phyloP scores from a whole-genome alignment of 352 stramenopile species.

The Phytopythium sindhum region DNA sequence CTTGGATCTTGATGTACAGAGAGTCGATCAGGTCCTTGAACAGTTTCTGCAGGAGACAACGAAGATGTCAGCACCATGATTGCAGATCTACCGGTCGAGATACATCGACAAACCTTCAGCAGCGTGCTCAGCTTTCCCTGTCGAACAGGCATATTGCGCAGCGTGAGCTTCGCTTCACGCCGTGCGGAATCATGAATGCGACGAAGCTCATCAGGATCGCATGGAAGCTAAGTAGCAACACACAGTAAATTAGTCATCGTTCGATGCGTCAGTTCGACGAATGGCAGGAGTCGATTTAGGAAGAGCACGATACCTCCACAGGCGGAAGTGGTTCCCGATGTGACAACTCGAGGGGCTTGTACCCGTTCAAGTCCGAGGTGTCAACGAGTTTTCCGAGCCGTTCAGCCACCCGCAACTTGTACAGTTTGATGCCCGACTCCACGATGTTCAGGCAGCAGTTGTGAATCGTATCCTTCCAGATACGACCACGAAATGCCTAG shows the following conservation, averaged over 20 bases:
- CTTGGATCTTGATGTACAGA: conserved; percentile 55
- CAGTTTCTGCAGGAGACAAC: conserved; percentile 46
- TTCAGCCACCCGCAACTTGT: conserved; percentile 73
- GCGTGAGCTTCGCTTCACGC: conserved; percentile 38
- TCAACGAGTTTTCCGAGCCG: conserved; percentile 65
- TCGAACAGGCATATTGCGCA: conserved; percentile 67
- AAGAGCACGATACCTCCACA: conserved; percentile 35
- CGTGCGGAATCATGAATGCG: conserved; percentile 47
- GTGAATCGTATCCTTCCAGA: conserved; percentile 79
- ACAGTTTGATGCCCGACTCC: conserved; percentile 74
- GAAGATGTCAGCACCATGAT: neutral
- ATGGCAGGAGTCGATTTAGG: neutral
- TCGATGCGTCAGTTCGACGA: neutral
- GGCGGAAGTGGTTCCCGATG: conserved; percentile 20
- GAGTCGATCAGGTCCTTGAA: conserved; percentile 75
- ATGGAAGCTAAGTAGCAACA: conserved; percentile 42
- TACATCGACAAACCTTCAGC: conserved; percentile 36
- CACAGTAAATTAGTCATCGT: conserved; percentile 1
- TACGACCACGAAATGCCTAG: conserved; percentile 57
- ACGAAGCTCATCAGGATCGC: conserved; percentile 47
- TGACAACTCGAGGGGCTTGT: conserved; percentile 36
- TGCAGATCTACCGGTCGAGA: neutral
- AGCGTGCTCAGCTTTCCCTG: conserved; percentile 60
- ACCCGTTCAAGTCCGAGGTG: conserved; percentile 59
- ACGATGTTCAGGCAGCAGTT: conserved; percentile 82